phyloP scores from a whole-genome alignment of 129 eudicot species.

The Centrapalus pauciflorus region DNA sequence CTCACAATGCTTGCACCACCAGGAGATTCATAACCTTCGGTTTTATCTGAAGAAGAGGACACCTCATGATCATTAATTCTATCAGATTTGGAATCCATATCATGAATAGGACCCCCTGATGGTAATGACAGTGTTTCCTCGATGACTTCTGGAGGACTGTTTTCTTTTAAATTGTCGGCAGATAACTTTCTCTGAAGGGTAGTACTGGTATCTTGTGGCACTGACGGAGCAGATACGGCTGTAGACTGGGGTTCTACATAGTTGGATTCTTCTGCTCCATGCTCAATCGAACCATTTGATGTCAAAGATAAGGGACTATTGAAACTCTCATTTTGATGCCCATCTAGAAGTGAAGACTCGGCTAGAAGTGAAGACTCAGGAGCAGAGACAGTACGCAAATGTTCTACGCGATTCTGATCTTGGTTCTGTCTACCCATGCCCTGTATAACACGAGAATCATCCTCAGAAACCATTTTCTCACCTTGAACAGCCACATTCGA shows the following conservation, averaged over 20 bases:
- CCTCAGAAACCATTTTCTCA: constrained; percentile 12
- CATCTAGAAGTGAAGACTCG: constrained; percentile 13
- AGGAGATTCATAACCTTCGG: constrained; percentile 28
- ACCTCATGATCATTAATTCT: constrained; percentile 13
- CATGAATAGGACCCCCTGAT: constrained; percentile 8
- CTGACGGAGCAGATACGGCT: neutral
- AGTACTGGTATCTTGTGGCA: neutral
- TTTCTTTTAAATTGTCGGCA: neutral
- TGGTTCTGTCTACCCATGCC: neutral
- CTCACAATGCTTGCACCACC: constrained; percentile 25
- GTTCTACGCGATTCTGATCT: constrained; percentile 3
- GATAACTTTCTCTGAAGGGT: neutral
- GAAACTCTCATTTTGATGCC: constrained; percentile 16
- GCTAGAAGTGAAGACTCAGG: constrained; percentile 15
- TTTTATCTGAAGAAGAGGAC: constrained; percentile 23
- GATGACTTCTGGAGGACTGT: constrained; percentile 26
- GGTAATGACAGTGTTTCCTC: constrained; percentile 16
- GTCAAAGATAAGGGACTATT: constrained; percentile 16
- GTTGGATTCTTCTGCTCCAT: too few species aligned
- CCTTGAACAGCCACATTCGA: constrained; percentile 7
- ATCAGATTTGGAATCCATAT: constrained; percentile 4
- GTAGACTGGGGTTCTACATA: neutral
- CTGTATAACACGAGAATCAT: constrained; percentile 1
- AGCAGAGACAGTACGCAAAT: constrained; percentile 17
- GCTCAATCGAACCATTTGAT: constrained; percentile 17